Base-by-base conservation (phyloP, 1,284 basidiomycete species). In the Pulchroboletus neoregius region DNA sequence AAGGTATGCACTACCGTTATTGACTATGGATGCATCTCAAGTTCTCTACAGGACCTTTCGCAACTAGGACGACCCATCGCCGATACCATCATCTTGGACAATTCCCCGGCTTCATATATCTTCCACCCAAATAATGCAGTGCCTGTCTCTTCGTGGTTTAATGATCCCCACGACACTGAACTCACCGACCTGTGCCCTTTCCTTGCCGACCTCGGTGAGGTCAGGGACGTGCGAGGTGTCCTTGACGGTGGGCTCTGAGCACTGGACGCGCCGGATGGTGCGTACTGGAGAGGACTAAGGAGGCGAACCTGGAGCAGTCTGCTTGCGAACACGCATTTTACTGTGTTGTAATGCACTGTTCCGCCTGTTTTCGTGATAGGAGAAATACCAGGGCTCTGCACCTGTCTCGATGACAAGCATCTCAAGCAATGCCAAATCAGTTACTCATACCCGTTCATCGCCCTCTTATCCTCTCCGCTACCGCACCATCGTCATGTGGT, bases 61-160 rank as follows among this genome's bases (percentile, higher is more conserved):
- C 96, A 98, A 70, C 77, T 99, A 33, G 95, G 95, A 30, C 82
- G 95, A 23, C 89, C 91, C 6, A 92, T 98, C 56, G 79, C 80
- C 32, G 92, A 95, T 62, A 91, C 89, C 51, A 98, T 99, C 63
- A 99, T 99, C 70, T 82, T 99, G 56, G 95, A 99, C 74, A 99
- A 99, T 70, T 97, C 94, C 32, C 95, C 95, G 10, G 95, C 96
- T 11, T 96, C 92, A 7, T 99, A 99, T 70, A 95, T 99, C 58
- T 99, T 99, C 79, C 95, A 99, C 65, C 94, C 94, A 13, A 96
- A 96, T 71, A 99, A 98, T 63, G 96, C 96, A 34, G 95, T 98
- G 6, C 95, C 95, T 8, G 94, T 99, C 46, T 97, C 94, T 40
- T 95, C 92, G 49, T 99, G 95, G 96, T 99, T 99, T 76, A 98